Base-by-base conservation (phyloP, 202 grass and related monocot species). In the Panicum hallii region DNA sequence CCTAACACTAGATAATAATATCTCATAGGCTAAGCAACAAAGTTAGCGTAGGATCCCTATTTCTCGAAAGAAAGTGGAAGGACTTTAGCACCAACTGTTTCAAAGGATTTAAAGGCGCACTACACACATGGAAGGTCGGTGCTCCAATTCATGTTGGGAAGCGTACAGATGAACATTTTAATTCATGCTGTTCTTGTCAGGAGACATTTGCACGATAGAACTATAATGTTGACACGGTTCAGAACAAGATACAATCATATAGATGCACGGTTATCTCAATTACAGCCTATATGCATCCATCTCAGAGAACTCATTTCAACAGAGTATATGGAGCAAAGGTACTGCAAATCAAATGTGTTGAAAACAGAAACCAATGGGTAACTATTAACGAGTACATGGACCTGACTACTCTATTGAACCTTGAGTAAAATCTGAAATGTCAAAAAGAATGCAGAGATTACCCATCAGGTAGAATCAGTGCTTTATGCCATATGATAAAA, bases 401-500 rank as follows among this genome's bases (percentile, higher is more conserved):
- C 52, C 77, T 60, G 54, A 87, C 76, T 86, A 84, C 49, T 83
- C 90, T 90, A 79, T 85, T 83, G 69, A 87, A 90, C 74, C 81
- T 80, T 38, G 63, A 85, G 88, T 83, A 92, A 90, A 95, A 89
- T 84, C 63, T 85, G 88, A 89, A 74, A 90, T 87, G 69, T 78
- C 84, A 86, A 90, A 90, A 63, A 83, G 79, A 83, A 75, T 66
- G 87, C 44, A 90, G 88, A 90, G 88, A 89, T 90, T 90, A 95
- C 90, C 88, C 84, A 85, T 89, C 75, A 92, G 83, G 88, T 84
- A 83, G 90, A 92, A 89, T 92, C 83, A 88, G 86, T 87, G 83
- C 75, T 92, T 87, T 94, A 82, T 90, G 82, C 86, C 86, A 83
- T 77, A 85, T 88, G 70, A 82, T 77, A 95, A 92, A 87, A 87